phyloP scores from a whole-genome alignment of 257 asterid genomes.

The Nicotiana tabacum region DNA sequence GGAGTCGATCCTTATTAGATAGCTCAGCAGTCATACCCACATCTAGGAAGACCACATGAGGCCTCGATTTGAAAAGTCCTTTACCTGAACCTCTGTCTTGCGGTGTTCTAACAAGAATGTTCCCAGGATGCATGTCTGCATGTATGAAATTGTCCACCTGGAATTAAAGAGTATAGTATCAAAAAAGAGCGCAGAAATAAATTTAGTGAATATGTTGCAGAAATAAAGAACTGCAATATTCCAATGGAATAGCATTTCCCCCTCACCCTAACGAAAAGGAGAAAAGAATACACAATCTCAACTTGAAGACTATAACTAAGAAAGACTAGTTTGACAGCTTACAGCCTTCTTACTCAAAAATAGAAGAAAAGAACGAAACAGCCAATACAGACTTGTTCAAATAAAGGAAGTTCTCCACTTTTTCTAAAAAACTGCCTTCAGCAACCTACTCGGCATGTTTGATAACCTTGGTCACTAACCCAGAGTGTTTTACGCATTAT shows the following conservation, averaged over 20 bases:
- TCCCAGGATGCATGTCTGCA: conserved; percentile 99
- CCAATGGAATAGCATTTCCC: neutral
- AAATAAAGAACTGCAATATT: neutral
- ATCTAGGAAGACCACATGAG: conserved; percentile 84
- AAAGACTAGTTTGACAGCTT: neutral
- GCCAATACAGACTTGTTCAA: neutral
- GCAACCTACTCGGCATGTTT: neutral
- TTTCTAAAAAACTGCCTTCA: neutral
- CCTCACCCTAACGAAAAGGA: conserved; percentile 3
- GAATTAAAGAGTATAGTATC: conserved; percentile 14
- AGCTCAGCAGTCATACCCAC: conserved; percentile 99
- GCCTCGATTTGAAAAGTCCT: conserved; percentile 58
- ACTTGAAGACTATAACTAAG: neutral
- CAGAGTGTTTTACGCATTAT: neutral
- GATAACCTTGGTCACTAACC: neutral
- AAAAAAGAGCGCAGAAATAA: conserved; percentile 2
- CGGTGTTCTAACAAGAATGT: conserved; percentile 69
- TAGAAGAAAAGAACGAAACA: neutral
- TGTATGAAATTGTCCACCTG: conserved; percentile 91
- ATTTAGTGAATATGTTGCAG: neutral
- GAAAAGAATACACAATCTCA: neutral
- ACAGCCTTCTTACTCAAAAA: neutral
- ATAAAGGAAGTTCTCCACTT: neutral
- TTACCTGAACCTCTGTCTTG: conserved; percentile 33
- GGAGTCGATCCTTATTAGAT: conserved; percentile 60